Conservation (phyloP, 441 rosid species). For the Omphalea diandra region DNA sequence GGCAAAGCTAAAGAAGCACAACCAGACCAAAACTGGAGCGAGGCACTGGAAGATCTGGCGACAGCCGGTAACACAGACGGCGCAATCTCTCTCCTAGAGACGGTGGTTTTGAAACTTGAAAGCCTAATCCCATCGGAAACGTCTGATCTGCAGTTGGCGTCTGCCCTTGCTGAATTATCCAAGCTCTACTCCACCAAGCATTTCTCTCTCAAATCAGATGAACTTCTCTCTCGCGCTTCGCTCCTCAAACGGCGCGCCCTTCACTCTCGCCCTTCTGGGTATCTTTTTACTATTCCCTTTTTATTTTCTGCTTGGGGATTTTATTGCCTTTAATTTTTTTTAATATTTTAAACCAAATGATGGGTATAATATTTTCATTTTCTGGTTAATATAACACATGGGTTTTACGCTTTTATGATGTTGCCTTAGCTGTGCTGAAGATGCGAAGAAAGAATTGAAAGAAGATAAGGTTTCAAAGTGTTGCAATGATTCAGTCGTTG, state of each 20-base stretch:
- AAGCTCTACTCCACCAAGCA: conserved; percentile 62
- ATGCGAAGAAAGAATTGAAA: conserved; percentile 15
- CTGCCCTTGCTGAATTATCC: conserved; percentile 65
- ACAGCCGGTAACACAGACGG: conserved; percentile 54
- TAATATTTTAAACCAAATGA: not conserved
- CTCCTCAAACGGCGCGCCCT: conserved; percentile 43
- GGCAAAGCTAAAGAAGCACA: not conserved
- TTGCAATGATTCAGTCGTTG: conserved; percentile 12
- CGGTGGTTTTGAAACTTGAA: conserved; percentile 45
- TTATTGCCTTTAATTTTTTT: not conserved
- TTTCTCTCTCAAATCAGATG: conserved; percentile 78
- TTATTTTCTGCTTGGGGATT: not conserved
- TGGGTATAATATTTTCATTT: too few species aligned
- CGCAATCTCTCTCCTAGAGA: conserved; percentile 70
- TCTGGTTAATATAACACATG: not conserved
- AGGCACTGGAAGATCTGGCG: conserved; percentile 76
- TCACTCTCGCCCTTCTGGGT: conserved; percentile 31
- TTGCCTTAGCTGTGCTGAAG: conserved; percentile 22
- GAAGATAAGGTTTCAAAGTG: conserved; percentile 15
- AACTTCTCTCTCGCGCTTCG: conserved; percentile 58
- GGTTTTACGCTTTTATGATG: not conserved
- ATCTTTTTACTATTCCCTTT: conserved; percentile 8
- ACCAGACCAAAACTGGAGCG: conserved; percentile 67
- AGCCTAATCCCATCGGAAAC: conserved; percentile 29
- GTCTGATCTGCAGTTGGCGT: conserved; percentile 49